phyloP scores from a whole-genome alignment of 768 basidiomycete species.

The Sarcodon sp. region DNA sequence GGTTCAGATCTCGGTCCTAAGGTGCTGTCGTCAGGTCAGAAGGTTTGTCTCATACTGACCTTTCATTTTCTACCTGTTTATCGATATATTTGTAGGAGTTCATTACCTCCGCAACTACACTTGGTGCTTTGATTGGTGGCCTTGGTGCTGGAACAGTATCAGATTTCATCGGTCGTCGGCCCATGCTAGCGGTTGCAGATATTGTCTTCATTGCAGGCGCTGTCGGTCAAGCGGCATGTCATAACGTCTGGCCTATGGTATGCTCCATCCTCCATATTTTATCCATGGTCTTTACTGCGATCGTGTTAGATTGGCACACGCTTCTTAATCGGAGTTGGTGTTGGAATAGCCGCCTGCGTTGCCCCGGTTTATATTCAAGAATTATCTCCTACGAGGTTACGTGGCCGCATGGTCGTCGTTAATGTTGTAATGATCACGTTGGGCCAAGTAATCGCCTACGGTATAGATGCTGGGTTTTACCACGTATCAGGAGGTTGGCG shows the following conservation, averaged over 20 bases:
- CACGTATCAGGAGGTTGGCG: conserved; percentile 57
- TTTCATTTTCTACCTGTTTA: background rate
- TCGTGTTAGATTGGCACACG: conserved; percentile 45
- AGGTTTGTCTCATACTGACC: conserved; percentile 25
- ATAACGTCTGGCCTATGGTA: conserved; percentile 61
- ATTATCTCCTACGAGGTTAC: conserved; percentile 58
- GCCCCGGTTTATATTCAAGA: conserved; percentile 81
- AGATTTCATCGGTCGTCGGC: conserved; percentile 57
- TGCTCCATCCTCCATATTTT: conserved; percentile 5
- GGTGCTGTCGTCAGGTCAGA: conserved; percentile 45
- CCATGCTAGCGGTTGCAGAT: conserved; percentile 55
- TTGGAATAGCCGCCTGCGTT: conserved; percentile 65
- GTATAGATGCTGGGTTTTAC: conserved; percentile 55
- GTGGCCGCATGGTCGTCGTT: conserved; percentile 70
- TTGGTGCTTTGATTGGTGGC: conserved; percentile 69
- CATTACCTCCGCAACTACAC: conserved; percentile 68
- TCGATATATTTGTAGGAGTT: conserved; percentile 38
- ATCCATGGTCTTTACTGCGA: background rate
- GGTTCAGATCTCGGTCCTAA: conserved; percentile 49
- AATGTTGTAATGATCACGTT: conserved; percentile 78
- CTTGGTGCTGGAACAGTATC: conserved; percentile 56
- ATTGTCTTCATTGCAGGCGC: conserved; percentile 67
- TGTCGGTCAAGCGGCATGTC: conserved; percentile 55
- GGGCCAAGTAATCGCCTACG: conserved; percentile 72
- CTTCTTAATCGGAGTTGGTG: conserved; percentile 64